Evolutionary conservation across 2,329 filamentous ascomycete genomes (phyloP).

Genomic region (Alternaria atra): DNA sequence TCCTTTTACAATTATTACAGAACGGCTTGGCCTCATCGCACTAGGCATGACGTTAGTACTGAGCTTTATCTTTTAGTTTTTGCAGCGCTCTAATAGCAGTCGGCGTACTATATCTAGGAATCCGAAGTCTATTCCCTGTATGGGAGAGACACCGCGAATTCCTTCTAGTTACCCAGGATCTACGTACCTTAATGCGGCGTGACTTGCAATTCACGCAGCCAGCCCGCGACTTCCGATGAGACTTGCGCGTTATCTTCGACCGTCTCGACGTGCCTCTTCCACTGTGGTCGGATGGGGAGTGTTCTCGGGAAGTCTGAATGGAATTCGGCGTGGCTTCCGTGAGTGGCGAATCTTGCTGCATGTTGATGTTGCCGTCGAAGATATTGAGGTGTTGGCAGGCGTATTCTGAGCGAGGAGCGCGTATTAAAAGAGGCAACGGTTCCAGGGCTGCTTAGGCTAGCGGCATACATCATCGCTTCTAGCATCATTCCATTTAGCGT

Average conservation of each 20-base stretch:
- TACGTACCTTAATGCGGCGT: conserved; percentile 38
- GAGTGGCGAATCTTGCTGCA: conserved; percentile 29
- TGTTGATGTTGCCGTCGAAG: conserved; percentile 3
- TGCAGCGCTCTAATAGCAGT: background rate
- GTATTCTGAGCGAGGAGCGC: conserved; percentile 5
- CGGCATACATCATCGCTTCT: background rate
- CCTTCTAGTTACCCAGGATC: background rate
- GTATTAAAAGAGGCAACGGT: background rate
- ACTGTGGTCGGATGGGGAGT: background rate
- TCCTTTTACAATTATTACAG: conserved; percentile 35
- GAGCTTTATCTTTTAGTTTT: background rate
- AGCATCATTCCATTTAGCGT: background rate
- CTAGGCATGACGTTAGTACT: conserved; percentile 15
- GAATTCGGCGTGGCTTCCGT: conserved; percentile 15
- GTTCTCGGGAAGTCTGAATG: background rate
- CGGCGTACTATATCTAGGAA: background rate
- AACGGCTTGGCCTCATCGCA: conserved; percentile 41
- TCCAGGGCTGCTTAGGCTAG: background rate
- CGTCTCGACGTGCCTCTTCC: background rate
- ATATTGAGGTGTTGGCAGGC: background rate
- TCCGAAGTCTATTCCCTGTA: background rate
- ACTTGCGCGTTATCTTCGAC: conserved; percentile 29
- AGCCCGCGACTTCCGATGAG: conserved; percentile 41
- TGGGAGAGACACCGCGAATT: background rate
- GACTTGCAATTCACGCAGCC: conserved; percentile 42